Base-by-base conservation (phyloP, 2,329 filamentous ascomycete species). In the Aspergillus versicolor region DNA sequence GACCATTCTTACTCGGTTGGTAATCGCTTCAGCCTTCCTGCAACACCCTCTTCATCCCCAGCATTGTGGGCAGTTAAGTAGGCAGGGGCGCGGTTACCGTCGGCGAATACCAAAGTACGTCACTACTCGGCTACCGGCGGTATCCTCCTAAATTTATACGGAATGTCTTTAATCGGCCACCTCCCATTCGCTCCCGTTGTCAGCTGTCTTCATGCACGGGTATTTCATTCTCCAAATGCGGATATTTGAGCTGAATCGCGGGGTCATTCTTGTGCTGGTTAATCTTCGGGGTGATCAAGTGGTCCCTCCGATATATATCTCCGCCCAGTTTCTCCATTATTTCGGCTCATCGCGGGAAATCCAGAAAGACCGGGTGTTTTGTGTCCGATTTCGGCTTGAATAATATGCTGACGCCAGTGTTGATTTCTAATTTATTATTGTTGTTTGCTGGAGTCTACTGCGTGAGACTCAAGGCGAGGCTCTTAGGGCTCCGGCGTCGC, bases 81-180 rank as follows among this genome's bases (percentile, higher is more conserved):
- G 15, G 7, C 1, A 30, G n/a, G 22, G 12, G 43, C 37, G 24
- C 52, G 52, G 52, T 19, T 54, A 54, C n/a, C 7, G 17, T 22
- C 52, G 52, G 52, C 5, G 1, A 21, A 21, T 30, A 43, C n/a
- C 34, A n/a, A 15, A 19, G 22, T 21, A 53, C 51, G 51, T 53
- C 51, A 53, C 19, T 15, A n/a, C 34, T 44, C 52, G 52, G 52
- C 52, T 54, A 54, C 17, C 27, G 17, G 24, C 52, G 52, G 52
- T 13, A 43, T 42, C 47, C 30, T 4, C 32, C 21, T 19, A 15
- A 11, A 27, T 8, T 21, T 15, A 40, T 40, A 40, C 11, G 24
- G 13, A 27, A 30, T 30, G 27, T 30, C 27, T 4, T 4, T 17
- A 48, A 47, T 43, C 38, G 41, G 4, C 17, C 34, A 11, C 13